These are phyloP conservation scores for Microdochium nivale DNA, from an alignment of 2,329 filamentous ascomycete species.

Conservation along the genomic window DNA sequence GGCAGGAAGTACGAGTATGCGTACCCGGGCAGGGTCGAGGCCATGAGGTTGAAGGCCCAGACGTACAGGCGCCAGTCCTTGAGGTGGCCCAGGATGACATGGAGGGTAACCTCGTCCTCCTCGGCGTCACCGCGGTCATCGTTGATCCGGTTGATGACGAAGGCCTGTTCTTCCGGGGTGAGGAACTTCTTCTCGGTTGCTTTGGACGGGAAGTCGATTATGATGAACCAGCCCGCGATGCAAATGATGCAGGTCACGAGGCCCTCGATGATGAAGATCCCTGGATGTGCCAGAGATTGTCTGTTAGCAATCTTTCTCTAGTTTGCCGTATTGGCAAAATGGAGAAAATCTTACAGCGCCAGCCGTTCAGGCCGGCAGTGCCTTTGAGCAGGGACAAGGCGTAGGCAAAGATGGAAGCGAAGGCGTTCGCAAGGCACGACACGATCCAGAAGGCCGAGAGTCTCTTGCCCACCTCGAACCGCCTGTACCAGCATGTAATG, in stretches of 20 bases:
- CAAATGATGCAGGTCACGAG: conserved; percentile 20
- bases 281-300: not conserved
- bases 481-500: conserved; percentile 24
- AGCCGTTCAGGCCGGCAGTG: conserved; percentile 21
- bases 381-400: conserved; percentile 20
- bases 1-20: conserved; percentile 26
- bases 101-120: conserved; percentile 13
- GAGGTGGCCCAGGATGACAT: conserved; percentile 16
- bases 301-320: no score
- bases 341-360: conserved; percentile 17
- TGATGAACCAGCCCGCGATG: conserved; percentile 20
- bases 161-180: conserved; percentile 8
- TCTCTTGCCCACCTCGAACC: conserved; percentile 23
- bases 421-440: conserved; percentile 3
- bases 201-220: conserved; percentile 27
- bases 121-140: conserved; percentile 3
- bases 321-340: no score
- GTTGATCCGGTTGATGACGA: conserved; percentile 25
- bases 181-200: conserved; percentile 13
- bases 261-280: conserved; percentile 13
- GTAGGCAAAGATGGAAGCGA: conserved; percentile 23
- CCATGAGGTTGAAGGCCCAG: conserved; percentile 22
- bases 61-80: conserved; percentile 26
- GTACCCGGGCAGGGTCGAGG: conserved; percentile 20
- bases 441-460: conserved; percentile 6